Conservation (phyloP, 2,329 filamentous ascomycete genomes). For the Coleophoma eucalyptorum region DNA sequence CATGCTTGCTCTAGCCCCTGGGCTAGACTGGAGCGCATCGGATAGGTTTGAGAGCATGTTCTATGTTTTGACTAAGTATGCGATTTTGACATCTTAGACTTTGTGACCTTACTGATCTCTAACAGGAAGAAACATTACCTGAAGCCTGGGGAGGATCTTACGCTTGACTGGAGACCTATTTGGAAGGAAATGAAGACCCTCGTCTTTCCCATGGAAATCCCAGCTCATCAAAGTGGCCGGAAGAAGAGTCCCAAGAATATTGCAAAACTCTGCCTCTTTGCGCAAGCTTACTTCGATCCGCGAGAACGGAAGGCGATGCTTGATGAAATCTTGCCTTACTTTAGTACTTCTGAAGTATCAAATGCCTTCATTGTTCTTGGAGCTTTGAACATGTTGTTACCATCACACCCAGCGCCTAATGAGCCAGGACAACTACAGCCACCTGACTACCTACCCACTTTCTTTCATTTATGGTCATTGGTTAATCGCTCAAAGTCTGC, state of each 20-base stretch:
- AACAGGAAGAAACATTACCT: slow-evolving; percentile 90
- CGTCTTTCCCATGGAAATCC: slow-evolving; percentile 80
- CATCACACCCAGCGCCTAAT: slow-evolving; percentile 73
- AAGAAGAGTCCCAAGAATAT: slow-evolving; percentile 60
- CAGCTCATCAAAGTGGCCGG: slow-evolving; percentile 54
- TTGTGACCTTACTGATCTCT: slow-evolving; percentile 23
- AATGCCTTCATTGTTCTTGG: slow-evolving; percentile 92
- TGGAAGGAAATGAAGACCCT: slow-evolving; percentile 91
- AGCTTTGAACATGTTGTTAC: slow-evolving; percentile 80
- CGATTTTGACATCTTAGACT: slow-evolving; percentile 13
- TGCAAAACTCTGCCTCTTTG: slow-evolving; percentile 85
- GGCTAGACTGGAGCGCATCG: slow-evolving; percentile 74
- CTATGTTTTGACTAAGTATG: slow-evolving; percentile 88
- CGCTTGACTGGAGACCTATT: slow-evolving; percentile 87
- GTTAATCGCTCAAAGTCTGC: slow-evolving; percentile 85
- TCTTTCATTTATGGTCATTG: slow-evolving; percentile 95
- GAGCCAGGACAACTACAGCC: slow-evolving; percentile 75
- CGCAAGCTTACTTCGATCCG: slow-evolving; percentile 90
- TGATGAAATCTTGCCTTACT: slow-evolving; percentile 78
- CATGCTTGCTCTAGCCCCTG: slow-evolving; percentile 85
- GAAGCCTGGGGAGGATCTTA: slow-evolving; percentile 83
- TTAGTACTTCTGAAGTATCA: slow-evolving; percentile 88
- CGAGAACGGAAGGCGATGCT: slow-evolving; percentile 78
- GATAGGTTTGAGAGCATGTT: slow-evolving; percentile 98
- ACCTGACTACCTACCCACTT: slow-evolving; percentile 83